Percentiles rank a stretch among this genome's conserved stretches.
Conservation (phyloP, 2,329 filamentous ascomycete species). For the Trichoderma sp. region DNA sequence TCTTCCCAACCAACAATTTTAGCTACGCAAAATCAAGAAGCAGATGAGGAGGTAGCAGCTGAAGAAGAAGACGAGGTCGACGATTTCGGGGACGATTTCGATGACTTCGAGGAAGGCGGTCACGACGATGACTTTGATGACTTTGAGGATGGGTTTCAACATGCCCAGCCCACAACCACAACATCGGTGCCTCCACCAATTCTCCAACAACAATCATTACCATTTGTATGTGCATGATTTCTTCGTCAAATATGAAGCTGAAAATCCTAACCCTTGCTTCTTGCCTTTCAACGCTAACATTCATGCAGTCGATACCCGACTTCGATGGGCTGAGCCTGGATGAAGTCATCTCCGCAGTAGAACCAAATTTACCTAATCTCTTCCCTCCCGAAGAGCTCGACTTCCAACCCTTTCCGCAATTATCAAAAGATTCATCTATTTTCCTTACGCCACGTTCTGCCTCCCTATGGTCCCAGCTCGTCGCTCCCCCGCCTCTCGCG, state of each 20-base stretch:
- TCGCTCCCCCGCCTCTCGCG: conserved; percentile 89
- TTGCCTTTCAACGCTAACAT: neutral
- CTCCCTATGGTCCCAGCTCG: conserved; percentile 93
- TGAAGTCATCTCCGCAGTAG: conserved; percentile 59
- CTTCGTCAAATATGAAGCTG: neutral
- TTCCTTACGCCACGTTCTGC: conserved; percentile 84
- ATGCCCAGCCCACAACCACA: conserved; percentile 38
- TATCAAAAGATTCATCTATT: conserved; percentile 58
- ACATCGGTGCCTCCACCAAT: conserved; percentile 34
- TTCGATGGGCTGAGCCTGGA: conserved; percentile 61
- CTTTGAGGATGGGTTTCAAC: conserved; percentile 71
- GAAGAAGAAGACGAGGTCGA: conserved; percentile 39
- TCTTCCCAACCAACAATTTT: conserved; percentile 23
- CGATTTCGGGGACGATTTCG: conserved; percentile 53
- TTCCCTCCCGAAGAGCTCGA: conserved; percentile 60
- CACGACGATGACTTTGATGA: conserved; percentile 61
- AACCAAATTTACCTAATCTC: conserved; percentile 65
- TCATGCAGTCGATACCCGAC: conserved; percentile 61
- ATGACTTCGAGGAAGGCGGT: conserved; percentile 61
- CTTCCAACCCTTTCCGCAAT: conserved; percentile 48
- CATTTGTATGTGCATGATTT: conserved; percentile 41
- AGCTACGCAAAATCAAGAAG: conserved; percentile 28
- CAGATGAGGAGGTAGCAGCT: conserved; percentile 27
- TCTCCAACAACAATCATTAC: conserved; percentile 38
- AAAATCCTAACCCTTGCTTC: no score